Conservation (phyloP, 768 basidiomycete species). For the Rhodotorula babjevae region DNA sequence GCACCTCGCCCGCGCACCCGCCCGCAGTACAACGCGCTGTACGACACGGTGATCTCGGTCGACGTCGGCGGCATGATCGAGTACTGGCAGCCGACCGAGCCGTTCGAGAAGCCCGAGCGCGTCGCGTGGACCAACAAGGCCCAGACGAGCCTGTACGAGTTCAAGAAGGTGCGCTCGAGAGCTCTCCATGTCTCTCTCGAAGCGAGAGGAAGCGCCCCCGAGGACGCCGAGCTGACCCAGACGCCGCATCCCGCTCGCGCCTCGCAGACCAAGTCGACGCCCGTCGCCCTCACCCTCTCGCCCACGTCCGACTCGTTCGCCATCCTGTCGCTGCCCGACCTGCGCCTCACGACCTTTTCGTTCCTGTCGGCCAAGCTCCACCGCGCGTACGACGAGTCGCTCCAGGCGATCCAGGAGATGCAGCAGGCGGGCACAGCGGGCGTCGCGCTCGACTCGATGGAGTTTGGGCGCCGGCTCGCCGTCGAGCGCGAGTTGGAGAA, state of each 20-base stretch:
- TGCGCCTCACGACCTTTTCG: conserved; percentile 88
- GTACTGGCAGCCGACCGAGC: conserved; percentile 87
- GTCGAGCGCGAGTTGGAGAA: conserved; percentile 81
- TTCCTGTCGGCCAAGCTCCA: conserved; percentile 83
- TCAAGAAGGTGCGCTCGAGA: conserved; percentile 73
- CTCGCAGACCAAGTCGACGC: conserved; percentile 75
- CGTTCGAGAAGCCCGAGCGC: conserved; percentile 75
- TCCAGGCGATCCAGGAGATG: conserved; percentile 92
- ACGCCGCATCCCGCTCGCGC: not conserved
- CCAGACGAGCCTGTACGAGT: conserved; percentile 90
- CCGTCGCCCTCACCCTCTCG: conserved; percentile 85
- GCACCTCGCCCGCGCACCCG: conserved; percentile 49
- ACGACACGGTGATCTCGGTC: conserved; percentile 85
- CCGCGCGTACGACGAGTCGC: conserved; percentile 90
- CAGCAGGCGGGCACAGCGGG: conserved; percentile 82
- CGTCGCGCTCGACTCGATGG: conserved; percentile 89
- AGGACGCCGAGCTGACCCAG: too few species aligned
- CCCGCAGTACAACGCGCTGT: conserved; percentile 76
- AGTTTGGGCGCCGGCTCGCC: conserved; percentile 93
- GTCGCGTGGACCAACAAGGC: conserved; percentile 87
- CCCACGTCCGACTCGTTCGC: conserved; percentile 84
- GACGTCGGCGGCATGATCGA: conserved; percentile 93
- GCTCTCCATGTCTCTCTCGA: not conserved
- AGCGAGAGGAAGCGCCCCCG: too few species aligned
- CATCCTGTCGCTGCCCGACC: conserved; percentile 87